Conservation (phyloP, 2,329 filamentous ascomycete species). For the Xylaria sp. region DNA sequence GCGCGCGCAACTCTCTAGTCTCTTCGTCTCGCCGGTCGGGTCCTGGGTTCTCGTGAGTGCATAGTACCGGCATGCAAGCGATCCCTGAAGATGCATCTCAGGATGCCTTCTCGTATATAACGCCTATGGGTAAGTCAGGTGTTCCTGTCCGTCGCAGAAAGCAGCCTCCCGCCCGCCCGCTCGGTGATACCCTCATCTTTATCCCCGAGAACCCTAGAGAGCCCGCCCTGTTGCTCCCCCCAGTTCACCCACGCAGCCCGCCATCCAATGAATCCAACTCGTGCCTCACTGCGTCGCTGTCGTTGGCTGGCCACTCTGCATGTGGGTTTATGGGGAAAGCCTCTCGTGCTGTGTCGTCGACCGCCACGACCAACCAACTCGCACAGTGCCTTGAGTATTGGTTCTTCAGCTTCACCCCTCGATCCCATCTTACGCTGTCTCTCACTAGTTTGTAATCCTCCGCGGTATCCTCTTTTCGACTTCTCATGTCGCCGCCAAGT, state of each 20-base stretch:
- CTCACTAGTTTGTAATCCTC: constrained; percentile 16
- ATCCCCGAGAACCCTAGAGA: constrained; percentile 25
- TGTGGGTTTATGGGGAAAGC: constrained; percentile 50
- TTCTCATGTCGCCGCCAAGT: constrained; percentile 30
- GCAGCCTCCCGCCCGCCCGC: constrained; percentile 23
- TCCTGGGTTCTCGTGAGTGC: constrained; percentile 52
- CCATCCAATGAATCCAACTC: constrained; percentile 62
- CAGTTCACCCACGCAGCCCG: constrained; percentile 40
- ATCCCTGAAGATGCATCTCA: constrained; percentile 60
- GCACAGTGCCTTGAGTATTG: constrained; percentile 28
- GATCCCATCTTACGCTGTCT: constrained; percentile 19
- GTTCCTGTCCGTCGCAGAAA: constrained; percentile 23
- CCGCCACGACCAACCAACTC: constrained; percentile 45
- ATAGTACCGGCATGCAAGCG: constrained; percentile 52
- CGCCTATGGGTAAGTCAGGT: constrained; percentile 65
- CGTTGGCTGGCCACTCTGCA: constrained; percentile 57
- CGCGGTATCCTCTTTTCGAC: constrained; percentile 18
- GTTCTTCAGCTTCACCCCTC: constrained; percentile 28
- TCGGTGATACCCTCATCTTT: constrained; percentile 36
- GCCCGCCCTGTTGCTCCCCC: constrained; percentile 33
- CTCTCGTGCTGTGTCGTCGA: constrained; percentile 37
- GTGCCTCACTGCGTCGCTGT: constrained; percentile 57
- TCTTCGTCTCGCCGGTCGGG: background rate
- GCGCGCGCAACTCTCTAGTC: background rate
- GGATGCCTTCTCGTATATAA: constrained; percentile 61